phyloP scores from a whole-genome alignment of 805 yeast genomes.

The Pichia deserticola region DNA sequence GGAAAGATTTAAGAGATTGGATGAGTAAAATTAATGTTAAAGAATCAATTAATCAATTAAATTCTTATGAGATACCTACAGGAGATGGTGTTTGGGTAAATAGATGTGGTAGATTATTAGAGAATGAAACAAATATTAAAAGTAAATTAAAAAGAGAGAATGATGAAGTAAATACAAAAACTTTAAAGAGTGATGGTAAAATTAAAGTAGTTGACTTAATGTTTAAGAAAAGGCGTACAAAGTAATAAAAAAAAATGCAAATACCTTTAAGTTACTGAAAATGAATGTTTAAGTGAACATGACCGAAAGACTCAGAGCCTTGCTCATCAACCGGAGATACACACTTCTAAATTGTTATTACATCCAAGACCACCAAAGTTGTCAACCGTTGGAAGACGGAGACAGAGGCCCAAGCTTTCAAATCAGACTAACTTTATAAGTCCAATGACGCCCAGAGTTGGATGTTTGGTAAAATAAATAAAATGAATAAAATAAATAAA shows the following conservation, averaged over 20 bases:
- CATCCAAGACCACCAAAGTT: conserved; percentile 2
- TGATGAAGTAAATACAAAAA: not conserved
- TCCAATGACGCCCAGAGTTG: not conserved
- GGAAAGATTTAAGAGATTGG: conserved; percentile 3
- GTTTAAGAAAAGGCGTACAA: conserved; percentile 10
- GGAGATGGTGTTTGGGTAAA: conserved; percentile 14
- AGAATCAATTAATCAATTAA: not conserved
- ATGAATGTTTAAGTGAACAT: conserved; percentile 38
- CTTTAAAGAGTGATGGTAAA: not conserved
- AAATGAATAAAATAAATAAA: no score
- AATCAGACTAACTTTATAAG: not conserved
- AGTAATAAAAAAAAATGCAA: not conserved
- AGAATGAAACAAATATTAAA: not conserved
- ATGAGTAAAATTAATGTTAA: conserved; percentile 14
- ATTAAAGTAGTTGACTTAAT: conserved; percentile 19
- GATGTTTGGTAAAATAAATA: not conserved
- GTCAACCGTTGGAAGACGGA: not conserved
- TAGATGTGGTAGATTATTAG: conserved; percentile 20
- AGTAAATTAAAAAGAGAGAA: no score
- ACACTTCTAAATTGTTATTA: conserved; percentile 24
- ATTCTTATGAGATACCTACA: conserved; percentile 9
- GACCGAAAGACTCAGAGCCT: conserved; percentile 42
- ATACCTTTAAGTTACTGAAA: not conserved
- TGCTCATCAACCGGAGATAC: conserved; percentile 48
- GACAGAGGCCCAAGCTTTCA: conserved; percentile 2